Evolutionary conservation across 179 eudicot genomes (phyloP).

Genomic region (Monotropa hypopitys): DNA sequence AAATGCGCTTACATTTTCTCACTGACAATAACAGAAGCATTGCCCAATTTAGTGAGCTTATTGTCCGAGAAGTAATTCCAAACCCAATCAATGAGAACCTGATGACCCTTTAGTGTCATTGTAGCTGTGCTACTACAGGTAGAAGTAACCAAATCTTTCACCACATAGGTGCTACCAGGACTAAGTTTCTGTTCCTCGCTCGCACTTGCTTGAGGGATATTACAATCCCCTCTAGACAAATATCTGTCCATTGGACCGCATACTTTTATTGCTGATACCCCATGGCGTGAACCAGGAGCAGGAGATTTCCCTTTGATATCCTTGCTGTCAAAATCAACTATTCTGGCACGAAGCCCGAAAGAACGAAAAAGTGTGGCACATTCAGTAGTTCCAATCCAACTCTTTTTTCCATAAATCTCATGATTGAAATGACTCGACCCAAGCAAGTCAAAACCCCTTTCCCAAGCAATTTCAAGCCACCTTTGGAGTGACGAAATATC

Average conservation of each 20-base stretch:
- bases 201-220: neutral
- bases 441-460: constrained; percentile 50
- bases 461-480: constrained; percentile 98
- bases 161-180: constrained; percentile 5
- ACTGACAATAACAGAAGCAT: constrained; percentile 43
- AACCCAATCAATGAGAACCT: constrained; percentile 73
- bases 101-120: constrained; percentile 30
- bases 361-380: constrained; percentile 80
- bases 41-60: constrained; percentile 20
- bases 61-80: constrained; percentile 73
- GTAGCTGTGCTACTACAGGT: neutral
- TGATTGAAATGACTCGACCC: constrained; percentile 48
- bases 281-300: neutral
- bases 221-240: constrained; percentile 28
- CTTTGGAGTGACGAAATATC: constrained; percentile 71
- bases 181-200: constrained; percentile 4
- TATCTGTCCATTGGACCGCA: constrained; percentile 79
- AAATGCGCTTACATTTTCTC: constrained; percentile 53
- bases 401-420: constrained; percentile 49
- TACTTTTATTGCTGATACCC: constrained; percentile 10
- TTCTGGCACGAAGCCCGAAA: constrained; percentile 86
- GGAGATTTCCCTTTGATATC: constrained; percentile 8
- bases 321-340: constrained; percentile 68
- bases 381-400: constrained; percentile 94
- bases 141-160: constrained; percentile 8